Evolutionary conservation across 2,329 filamentous ascomycete genomes (phyloP).

Genomic region (Apiospora sp.): DNA sequence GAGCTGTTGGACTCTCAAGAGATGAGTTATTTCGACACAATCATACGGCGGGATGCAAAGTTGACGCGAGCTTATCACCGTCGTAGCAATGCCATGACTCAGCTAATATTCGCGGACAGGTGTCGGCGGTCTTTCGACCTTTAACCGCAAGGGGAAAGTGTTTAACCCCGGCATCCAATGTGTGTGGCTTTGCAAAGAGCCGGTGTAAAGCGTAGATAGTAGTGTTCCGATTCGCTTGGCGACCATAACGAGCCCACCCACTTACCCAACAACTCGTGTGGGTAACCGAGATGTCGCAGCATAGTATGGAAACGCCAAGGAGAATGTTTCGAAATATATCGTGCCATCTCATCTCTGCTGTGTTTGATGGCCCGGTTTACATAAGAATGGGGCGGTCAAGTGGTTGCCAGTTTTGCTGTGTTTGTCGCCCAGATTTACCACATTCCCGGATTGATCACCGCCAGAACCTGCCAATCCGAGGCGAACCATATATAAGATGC

Average conservation of each 20-base stretch:
- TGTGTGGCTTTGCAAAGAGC: not conserved
- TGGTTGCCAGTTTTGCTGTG: not conserved
- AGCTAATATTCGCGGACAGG: not conserved
- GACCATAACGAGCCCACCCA: not conserved
- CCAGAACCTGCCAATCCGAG: not conserved
- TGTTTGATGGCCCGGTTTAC: not conserved
- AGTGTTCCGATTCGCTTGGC: not conserved
- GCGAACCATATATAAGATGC: not conserved
- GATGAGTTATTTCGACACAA: not conserved
- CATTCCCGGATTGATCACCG: not conserved
- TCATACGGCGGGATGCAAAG: not conserved
- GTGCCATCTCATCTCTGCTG: not conserved
- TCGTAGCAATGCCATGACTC: not conserved
- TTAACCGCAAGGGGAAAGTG: not conserved
- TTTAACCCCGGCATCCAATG: too few species aligned
- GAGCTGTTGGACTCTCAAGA: not conserved
- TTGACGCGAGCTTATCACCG: not conserved
- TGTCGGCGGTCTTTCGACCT: not conserved
- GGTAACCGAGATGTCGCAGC: not conserved
- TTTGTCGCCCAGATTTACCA: not conserved
- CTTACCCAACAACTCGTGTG: not conserved
- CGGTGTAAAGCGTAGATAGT: not conserved
- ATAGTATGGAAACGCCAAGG: not conserved
- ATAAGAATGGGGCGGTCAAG: not conserved
- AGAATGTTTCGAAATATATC: not conserved